A percentile compares a stretch with the other conserved stretches of the same genome.
Conservation (phyloP, 306 rosid species). For the Argentina anserina region DNA sequence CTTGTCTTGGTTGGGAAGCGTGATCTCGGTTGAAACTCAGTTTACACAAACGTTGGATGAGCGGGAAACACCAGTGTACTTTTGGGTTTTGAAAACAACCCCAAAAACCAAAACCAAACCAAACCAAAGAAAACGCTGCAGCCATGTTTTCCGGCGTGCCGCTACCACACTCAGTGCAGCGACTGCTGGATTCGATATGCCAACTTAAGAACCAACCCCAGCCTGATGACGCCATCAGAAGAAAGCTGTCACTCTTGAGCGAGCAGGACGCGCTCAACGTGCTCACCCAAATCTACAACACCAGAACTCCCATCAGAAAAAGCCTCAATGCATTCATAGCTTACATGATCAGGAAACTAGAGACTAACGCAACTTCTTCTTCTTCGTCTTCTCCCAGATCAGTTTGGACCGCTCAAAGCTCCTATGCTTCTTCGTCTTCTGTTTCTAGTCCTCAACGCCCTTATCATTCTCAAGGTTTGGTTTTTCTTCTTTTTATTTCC, state of each 20-base stretch:
- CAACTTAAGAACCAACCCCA: slow-evolving; percentile 5
- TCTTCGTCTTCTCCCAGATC: not conserved
- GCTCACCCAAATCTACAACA: not conserved
- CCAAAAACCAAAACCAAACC: no score
- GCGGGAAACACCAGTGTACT: no score
- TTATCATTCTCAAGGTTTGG: not conserved
- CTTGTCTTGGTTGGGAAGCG: no score
- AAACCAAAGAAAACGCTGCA: no score
- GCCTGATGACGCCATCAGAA: not conserved
- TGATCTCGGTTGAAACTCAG: no score
- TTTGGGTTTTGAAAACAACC: no score
- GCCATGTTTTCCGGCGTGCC: not conserved
- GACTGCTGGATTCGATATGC: slow-evolving; percentile 9
- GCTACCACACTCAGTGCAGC: not conserved
- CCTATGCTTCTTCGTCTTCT: not conserved
- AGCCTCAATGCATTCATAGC: slow-evolving; percentile 17
- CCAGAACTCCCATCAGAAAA: not conserved
- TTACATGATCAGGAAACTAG: not conserved
- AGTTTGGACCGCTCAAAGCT: not conserved
- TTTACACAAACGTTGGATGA: no score
- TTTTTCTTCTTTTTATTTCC: not conserved
- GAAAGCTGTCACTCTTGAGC: slow-evolving; percentile 8
- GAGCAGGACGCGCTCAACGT: slow-evolving; percentile 29
- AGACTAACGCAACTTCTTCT: not conserved
- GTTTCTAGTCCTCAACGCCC: not conserved